Conservation (phyloP, 106 monocot genomes). For the Dendrobium catenatum region DNA sequence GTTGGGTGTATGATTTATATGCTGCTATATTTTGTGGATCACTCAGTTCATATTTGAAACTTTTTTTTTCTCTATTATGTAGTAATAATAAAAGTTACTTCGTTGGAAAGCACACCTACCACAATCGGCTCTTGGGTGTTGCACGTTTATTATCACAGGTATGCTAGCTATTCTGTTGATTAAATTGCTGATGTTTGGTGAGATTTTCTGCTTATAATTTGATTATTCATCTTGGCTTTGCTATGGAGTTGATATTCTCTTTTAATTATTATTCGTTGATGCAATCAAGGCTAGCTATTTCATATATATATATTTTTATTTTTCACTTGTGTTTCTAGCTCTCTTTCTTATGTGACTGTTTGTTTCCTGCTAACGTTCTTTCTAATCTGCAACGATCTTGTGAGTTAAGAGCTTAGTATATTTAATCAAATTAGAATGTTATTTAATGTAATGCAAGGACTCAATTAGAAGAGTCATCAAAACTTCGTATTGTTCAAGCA, state of each 20-base stretch:
- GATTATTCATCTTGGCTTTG: not conserved
- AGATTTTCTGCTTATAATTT: not conserved
- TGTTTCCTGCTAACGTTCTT: no score
- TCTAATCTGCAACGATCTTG: no score
- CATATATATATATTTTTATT: no score
- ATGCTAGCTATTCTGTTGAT: not conserved
- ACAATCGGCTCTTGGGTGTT: conserved; percentile 52
- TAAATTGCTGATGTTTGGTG: not conserved
- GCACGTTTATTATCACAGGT: conserved; percentile 77
- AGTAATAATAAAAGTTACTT: conserved; percentile 33
- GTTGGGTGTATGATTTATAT: not conserved
- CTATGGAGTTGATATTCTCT: not conserved
- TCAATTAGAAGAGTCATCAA: conserved; percentile 93
- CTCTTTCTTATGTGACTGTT: no score
- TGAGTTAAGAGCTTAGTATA: no score
- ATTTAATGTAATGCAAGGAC: conserved; percentile 60
- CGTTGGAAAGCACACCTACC: conserved; percentile 29
- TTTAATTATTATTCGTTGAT: not conserved
- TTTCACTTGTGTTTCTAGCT: no score
- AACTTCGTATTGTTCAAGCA: conserved; percentile 68
- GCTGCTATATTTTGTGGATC: not conserved
- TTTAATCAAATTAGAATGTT: no score
- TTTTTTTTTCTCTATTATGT: conserved; percentile 4
- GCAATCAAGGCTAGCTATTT: not conserved
- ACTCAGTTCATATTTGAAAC: not conserved